Conservation (phyloP, 176 grass and related monocot genomes). For the Canna indica region DNA sequence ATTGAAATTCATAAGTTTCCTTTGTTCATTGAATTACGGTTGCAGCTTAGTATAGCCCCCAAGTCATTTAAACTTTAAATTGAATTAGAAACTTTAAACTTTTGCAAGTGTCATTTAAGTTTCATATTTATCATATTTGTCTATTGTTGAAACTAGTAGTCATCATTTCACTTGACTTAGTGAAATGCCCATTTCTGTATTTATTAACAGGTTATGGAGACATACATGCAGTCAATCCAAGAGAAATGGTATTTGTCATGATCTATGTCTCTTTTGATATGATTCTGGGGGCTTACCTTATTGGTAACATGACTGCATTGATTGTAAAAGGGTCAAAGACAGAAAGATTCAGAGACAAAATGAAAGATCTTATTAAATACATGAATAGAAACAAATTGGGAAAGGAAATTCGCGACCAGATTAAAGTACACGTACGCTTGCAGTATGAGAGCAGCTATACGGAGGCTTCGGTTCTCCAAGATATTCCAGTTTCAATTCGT, state of each 20-base stretch:
- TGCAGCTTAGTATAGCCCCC: too few relatives aligned
- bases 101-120: background rate
- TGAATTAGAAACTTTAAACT: background rate
- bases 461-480: constrained; percentile 80
- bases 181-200: too few relatives aligned
- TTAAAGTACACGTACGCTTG: constrained; percentile 80
- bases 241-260: constrained; percentile 99
- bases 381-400: constrained; percentile 93
- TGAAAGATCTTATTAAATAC: constrained; percentile 91
- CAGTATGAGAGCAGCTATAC: constrained; percentile 95
- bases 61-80: too few relatives aligned
- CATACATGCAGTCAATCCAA: constrained; percentile 85
- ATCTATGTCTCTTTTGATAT: constrained; percentile 99
- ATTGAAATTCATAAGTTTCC: too few relatives aligned
- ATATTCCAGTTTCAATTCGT: constrained; percentile 86
- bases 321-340: constrained; percentile 99
- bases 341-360: constrained; percentile 86
- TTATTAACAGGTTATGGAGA: constrained; percentile 74
- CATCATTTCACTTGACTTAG: too few relatives aligned
- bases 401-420: constrained; percentile 75
- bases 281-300: constrained; percentile 96
- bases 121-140: too few relatives aligned
- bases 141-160: too few relatives aligned
- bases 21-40: too few relatives aligned
- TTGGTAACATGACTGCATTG: constrained; percentile 94